Evolutionary conservation across 345 rosid species (phyloP).

Genomic region (Salix udensis): DNA sequence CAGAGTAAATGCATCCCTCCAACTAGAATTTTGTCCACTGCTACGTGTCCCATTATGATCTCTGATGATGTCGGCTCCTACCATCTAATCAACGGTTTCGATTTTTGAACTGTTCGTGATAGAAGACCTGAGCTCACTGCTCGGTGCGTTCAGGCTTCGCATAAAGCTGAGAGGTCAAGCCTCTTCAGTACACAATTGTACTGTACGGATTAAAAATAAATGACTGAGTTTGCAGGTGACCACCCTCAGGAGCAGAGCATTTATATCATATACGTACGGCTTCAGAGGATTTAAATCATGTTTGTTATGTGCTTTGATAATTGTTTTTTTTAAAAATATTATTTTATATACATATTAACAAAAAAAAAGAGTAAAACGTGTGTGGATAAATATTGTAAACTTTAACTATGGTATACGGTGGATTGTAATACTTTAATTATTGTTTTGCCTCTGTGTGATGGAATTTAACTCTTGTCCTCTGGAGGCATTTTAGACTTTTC

Average conservation of each 20-base stretch:
- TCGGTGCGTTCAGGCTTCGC: background rate
- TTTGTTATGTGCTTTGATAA: no score
- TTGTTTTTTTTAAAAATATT: no score
- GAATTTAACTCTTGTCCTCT: no score
- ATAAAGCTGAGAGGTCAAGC: background rate
- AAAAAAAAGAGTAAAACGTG: no score
- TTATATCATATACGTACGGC: background rate
- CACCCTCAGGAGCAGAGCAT: background rate
- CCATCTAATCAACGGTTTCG: background rate
- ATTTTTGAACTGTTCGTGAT: no score
- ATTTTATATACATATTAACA: no score
- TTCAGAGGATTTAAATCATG: no score
- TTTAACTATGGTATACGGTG: no score
- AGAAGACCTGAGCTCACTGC: background rate
- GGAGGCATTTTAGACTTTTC: no score
- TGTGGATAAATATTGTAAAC: no score
- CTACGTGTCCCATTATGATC: background rate
- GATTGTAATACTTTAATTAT: no score
- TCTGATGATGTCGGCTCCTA: background rate
- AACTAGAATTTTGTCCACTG: background rate
- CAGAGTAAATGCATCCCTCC: background rate
- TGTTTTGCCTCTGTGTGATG: no score
- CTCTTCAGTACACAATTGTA: background rate
- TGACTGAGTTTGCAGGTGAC: background rate
- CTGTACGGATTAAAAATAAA: background rate